Base-by-base conservation (phyloP, 208 protist genomes). In the Acanthamoeba lugdunensis region DNA sequence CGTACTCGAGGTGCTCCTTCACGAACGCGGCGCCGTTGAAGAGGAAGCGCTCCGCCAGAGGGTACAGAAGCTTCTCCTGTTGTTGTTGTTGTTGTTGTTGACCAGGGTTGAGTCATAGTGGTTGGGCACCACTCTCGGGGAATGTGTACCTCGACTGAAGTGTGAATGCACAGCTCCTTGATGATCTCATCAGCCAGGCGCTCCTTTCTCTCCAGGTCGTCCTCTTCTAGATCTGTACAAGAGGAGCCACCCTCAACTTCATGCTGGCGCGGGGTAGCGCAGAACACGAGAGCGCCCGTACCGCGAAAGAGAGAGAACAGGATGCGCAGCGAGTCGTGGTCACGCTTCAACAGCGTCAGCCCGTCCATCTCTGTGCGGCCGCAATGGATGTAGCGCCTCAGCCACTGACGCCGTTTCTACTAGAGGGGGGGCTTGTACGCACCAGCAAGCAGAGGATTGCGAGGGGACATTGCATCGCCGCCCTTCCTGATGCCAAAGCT, bases 91-190 rank as follows among this genome's bases (percentile, higher is more conserved):
- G n/a, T n/a, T n/a, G n/a, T n/a, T n/a, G n/a, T n/a, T n/a, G 0
- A 41, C 45, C 45, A 50, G 18, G 25, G 61, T 67, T 30, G 56
- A 61, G 56, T 61, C 16, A 25, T 61, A 16, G 11, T 23, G 56
- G 16, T 61, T 9, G 2, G 28, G 13, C 67, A 73, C 65, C 2
- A 30, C 11, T 4, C 8, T 8, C 4, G 18, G 30, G n/a, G 50
- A 33, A 9, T 1, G 1, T 28, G 6, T 28, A 45, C 81, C 81
- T 90, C 85, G 30, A 90, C 41, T 0, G 18, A 0, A 5, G 13
- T n/a, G 56, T 90, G 48, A 48, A 90, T 71, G 85, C 85, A 90
- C 5, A 90, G 85, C 5, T 90, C n/a, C 63, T 90, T 90, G 63
- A 90, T 90, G 85, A 90, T 33, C 1, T 71, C 33, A 41, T 90